Conservation (phyloP, 2,329 filamentous ascomycete species). For the Epichloe aotearoae region DNA sequence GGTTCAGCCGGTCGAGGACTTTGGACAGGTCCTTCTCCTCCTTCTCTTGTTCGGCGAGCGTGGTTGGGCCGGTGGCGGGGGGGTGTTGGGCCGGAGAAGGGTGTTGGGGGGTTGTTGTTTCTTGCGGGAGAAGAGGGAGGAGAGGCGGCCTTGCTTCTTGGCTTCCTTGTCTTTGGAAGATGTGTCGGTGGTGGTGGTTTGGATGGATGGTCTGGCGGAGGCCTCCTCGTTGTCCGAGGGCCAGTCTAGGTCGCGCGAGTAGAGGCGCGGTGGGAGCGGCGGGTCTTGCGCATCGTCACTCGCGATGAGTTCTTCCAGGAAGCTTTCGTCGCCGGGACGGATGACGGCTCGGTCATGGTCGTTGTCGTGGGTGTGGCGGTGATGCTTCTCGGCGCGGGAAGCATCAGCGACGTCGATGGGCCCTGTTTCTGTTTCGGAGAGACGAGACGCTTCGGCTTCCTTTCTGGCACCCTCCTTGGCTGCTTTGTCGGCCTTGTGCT, state of each 20-base stretch:
- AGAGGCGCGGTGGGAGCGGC: constrained; percentile 40
- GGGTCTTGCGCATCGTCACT: constrained; percentile 31
- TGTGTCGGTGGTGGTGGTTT: constrained; percentile 8
- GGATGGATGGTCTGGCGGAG: constrained; percentile 16
- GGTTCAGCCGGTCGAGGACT: constrained; percentile 73
- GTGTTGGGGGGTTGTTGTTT: constrained; percentile 29
- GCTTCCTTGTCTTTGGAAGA: constrained; percentile 18
- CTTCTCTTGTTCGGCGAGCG: constrained; percentile 27
- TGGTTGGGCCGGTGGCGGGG: constrained; percentile 20
- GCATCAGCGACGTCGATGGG: constrained; percentile 3
- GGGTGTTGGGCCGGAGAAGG: constrained; percentile 5
- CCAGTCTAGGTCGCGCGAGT: constrained; percentile 37
- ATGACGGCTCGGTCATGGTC: constrained; percentile 29
- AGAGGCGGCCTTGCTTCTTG: constrained; percentile 23
- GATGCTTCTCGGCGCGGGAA: not conserved
- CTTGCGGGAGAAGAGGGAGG: constrained; percentile 22
- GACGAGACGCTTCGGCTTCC: constrained; percentile 6
- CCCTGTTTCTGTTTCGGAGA: constrained; percentile 9
- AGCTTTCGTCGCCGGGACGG: constrained; percentile 42
- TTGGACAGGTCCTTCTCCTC: constrained; percentile 61
- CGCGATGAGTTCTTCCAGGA: constrained; percentile 41
- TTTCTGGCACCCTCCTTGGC: constrained; percentile 14
- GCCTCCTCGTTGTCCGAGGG: constrained; percentile 22
- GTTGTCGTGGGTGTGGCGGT: constrained; percentile 2
- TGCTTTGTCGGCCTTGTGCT: constrained; percentile 39